A percentile compares a stretch with the other conserved stretches of the same genome.
Evolutionary conservation across 768 basidiomycete genomes (phyloP).

Genomic region (Calocybe indica): DNA sequence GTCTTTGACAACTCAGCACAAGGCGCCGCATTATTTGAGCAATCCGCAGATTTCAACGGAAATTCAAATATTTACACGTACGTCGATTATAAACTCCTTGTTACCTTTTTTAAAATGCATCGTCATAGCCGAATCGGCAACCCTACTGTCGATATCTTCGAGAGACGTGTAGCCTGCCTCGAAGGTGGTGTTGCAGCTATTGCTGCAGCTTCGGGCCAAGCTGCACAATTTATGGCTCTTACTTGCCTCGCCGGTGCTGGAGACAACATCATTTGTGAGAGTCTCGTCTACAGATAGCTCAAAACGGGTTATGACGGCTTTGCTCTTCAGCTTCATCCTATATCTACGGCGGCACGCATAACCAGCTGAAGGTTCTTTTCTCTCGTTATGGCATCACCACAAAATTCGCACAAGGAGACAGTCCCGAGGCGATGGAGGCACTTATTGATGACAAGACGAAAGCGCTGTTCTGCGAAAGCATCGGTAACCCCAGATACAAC

Average conservation of each 20-base stretch:
- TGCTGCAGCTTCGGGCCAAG: constrained; percentile 52
- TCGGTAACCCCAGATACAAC: constrained; percentile 58
- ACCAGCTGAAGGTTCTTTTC: constrained; percentile 52
- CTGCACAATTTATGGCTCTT: constrained; percentile 59
- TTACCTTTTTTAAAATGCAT: constrained; percentile 15
- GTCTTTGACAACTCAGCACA: constrained; percentile 45
- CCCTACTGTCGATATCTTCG: constrained; percentile 44
- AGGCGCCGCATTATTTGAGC: constrained; percentile 22
- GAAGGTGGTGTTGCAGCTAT: constrained; percentile 61
- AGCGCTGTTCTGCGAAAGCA: constrained; percentile 52
- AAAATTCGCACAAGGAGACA: constrained; percentile 46
- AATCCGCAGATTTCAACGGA: constrained; percentile 1
- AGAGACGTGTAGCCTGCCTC: constrained; percentile 57
- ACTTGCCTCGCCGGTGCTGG: constrained; percentile 43
- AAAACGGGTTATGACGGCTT: constrained; percentile 57
- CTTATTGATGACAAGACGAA: constrained; percentile 57
- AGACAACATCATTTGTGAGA: constrained; percentile 65
- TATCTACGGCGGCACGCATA: constrained; percentile 41
- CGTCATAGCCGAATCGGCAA: constrained; percentile 7
- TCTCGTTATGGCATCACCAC: constrained; percentile 43
- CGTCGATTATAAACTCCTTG: background rate
- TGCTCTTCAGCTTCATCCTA: constrained; percentile 25
- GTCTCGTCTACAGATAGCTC: constrained; percentile 9
- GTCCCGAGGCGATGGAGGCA: constrained; percentile 33
- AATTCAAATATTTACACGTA: constrained; percentile 5